Conservation (phyloP, 176 grass and related monocot species). For the Oryza glaberrima region DNA sequence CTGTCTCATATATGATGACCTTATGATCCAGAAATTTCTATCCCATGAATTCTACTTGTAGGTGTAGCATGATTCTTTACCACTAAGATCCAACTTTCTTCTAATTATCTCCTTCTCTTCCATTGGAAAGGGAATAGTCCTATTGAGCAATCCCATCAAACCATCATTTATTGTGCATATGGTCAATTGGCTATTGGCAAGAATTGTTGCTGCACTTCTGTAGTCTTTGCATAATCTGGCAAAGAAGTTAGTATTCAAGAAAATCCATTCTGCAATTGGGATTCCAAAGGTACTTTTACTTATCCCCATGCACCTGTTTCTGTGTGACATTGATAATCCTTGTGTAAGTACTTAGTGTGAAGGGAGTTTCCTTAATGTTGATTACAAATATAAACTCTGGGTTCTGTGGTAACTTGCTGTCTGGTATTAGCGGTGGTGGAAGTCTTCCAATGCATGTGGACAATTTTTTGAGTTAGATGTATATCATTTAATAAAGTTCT, state of each 20-base stretch:
- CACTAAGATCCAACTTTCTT: constrained; percentile 13
- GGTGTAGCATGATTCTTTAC: constrained; percentile 33
- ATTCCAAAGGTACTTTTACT: constrained; percentile 81
- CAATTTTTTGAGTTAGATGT: constrained; percentile 89
- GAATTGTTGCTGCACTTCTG: constrained; percentile 61
- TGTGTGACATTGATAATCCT: constrained; percentile 24
- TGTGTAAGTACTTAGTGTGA: constrained; percentile 25
- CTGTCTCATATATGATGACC: constrained; percentile 22
- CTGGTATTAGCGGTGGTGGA: constrained; percentile 92
- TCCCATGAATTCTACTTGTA: constrained; percentile 12
- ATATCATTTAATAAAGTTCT: constrained; percentile 31
- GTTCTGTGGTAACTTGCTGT: constrained; percentile 63
- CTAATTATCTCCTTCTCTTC: neutral
- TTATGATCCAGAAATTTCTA: constrained; percentile 9
- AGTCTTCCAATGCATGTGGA: constrained; percentile 88
- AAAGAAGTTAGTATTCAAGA: constrained; percentile 74
- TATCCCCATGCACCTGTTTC: neutral
- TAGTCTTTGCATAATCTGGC: constrained; percentile 94
- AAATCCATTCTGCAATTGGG: constrained; percentile 85
- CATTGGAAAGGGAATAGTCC: constrained; percentile 67
- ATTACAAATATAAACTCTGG: constrained; percentile 26
- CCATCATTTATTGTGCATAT: constrained; percentile 49
- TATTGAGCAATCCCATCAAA: constrained; percentile 56
- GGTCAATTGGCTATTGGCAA: constrained; percentile 70
- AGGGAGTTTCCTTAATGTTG: constrained; percentile 17